phyloP scores from a whole-genome alignment of 768 basidiomycete genomes.

The Hygrocybe coccinea region DNA sequence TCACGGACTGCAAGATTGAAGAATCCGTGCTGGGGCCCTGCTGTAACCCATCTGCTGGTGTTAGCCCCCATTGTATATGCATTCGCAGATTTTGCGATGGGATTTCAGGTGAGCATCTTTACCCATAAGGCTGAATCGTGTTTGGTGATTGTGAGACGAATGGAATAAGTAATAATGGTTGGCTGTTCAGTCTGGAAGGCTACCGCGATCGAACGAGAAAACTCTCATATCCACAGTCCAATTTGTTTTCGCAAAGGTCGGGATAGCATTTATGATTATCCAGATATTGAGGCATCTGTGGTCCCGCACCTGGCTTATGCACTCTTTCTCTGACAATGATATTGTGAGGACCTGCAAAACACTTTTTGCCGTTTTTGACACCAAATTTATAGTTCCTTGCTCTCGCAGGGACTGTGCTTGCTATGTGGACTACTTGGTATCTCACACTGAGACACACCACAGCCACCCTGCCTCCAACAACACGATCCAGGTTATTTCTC shows the following conservation, averaged over 20 bases:
- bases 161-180: background rate
- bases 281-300: background rate
- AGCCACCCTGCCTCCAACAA: background rate
- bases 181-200: background rate
- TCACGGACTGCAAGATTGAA: constrained; percentile 52
- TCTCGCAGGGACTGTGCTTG: constrained; percentile 12
- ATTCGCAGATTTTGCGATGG: constrained; percentile 44
- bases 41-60: constrained; percentile 51
- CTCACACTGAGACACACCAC: background rate
- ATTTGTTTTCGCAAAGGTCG: background rate
- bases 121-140: background rate
- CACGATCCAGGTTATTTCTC: constrained; percentile 23
- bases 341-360: constrained; percentile 30
- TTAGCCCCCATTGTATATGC: constrained; percentile 54
- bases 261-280: background rate
- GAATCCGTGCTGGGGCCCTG: constrained; percentile 53
- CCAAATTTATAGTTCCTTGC: constrained; percentile 13
- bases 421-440: constrained; percentile 1
- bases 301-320: background rate
- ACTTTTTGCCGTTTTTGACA: background rate
- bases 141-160: too few species aligned
- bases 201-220: background rate
- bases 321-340: constrained; percentile 29
- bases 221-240: background rate
- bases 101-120: constrained; percentile 21